These are phyloP conservation scores for Ceratobasidium theobromae DNA, from an alignment of 1,284 basidiomycete genomes.

Conservation along the genomic window DNA sequence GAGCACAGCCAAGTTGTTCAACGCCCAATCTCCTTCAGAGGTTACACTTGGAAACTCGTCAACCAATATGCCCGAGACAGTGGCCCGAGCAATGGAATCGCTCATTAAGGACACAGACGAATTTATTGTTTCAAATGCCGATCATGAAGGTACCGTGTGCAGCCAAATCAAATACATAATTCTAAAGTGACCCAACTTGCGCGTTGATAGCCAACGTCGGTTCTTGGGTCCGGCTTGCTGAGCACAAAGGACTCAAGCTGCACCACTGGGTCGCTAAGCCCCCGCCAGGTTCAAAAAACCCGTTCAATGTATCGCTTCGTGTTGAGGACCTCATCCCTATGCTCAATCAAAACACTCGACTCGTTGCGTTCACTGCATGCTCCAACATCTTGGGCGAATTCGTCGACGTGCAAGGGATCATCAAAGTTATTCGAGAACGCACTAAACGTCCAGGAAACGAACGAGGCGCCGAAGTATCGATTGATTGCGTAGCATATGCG, in stretches of 20 bases:
- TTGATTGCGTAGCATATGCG: slow-evolving; percentile 80
- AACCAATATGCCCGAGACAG: slow-evolving; percentile 66
- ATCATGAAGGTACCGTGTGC: slow-evolving; percentile 65
- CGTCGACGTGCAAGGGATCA: slow-evolving; percentile 60
- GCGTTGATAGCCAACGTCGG: slow-evolving; percentile 68
- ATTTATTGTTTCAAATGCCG: slow-evolving; percentile 65
- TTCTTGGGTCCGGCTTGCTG: slow-evolving; percentile 73
- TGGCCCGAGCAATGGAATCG: slow-evolving; percentile 58
- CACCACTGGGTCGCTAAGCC: slow-evolving; percentile 45
- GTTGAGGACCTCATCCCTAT: slow-evolving; percentile 62
- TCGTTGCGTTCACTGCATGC: slow-evolving; percentile 73
- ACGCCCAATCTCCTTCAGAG: slow-evolving; percentile 60
- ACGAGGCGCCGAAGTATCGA: slow-evolving; percentile 61
- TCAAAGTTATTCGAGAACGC: slow-evolving; percentile 53
- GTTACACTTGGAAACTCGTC: slow-evolving; percentile 68
- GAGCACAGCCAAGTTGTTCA: slow-evolving; percentile 61
- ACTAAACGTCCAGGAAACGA: slow-evolving; percentile 46
- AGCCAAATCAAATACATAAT: background rate
- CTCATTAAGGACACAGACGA: slow-evolving; percentile 62
- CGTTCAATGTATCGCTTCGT: slow-evolving; percentile 63
- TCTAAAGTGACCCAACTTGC: background rate
- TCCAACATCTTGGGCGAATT: slow-evolving; percentile 75
- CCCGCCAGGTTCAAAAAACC: slow-evolving; percentile 52
- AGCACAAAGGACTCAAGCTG: slow-evolving; percentile 60
- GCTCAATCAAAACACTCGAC: slow-evolving; percentile 63